Base-by-base conservation (phyloP, 352 stramenopile species). In the Globisporangium paddicum region DNA sequence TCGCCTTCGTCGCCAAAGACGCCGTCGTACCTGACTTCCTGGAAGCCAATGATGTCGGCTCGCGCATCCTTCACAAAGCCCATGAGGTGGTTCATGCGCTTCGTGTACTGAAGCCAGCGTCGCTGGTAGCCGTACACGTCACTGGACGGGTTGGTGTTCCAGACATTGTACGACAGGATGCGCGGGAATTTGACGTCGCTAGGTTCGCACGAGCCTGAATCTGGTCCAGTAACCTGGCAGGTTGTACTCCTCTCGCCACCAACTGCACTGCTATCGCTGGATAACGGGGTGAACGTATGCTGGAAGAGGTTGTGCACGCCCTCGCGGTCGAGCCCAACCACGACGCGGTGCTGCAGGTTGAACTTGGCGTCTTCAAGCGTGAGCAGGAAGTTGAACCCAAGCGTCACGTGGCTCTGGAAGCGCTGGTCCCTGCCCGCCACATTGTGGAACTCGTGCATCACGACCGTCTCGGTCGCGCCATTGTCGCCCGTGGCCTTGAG, bases 161-260 rank as follows among this genome's bases (percentile, higher is more conserved):
- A 96, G 13, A 95, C 77, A 42, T 96, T 96, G 72, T 90, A 96
- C 44, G 86, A 87, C 34, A 94, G 63, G 32, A 95, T 93, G 21
- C 83, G 73, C 13, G 83, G 82, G 0, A 56, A 66, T 25, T 44
- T 42, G 5, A 52, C 44, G 13, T 13, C 38, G 5, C 34, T 38
- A 16, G 34, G 18, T 8, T 47, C 19, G n/a, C 51, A 40, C 10
- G 26, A 40, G 21, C 32, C 34, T n/a, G n/a, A n/a, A 32, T 6
- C 28, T 32, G 28, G 28, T 32, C 28, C 28, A 8, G 8, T 21
- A 3, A 10, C 34, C 14, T 23, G 16, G 13, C n/a, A 47, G n/a
- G n/a, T n/a, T 3, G 28, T 30, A 16, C 16, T 47, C 7, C 37
- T 38, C n/a, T n/a, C n/a, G 28, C 18, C 14, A n/a, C 18, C 28